Conservation (phyloP, 148 eudicot species). For the Linanthus parryae region DNA sequence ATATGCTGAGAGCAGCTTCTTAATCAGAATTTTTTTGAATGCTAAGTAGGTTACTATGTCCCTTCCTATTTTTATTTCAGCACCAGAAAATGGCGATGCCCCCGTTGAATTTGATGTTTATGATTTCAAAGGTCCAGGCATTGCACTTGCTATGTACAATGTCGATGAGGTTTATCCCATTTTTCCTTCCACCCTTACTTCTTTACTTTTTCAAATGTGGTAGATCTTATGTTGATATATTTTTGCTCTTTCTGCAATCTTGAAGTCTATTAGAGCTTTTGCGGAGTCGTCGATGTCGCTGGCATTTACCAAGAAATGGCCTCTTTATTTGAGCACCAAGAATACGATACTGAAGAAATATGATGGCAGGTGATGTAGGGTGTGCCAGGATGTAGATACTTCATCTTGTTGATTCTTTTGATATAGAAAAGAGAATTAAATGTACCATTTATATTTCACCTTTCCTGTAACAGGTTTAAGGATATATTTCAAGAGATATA, state of each 20-base stretch:
- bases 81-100: slow-evolving; percentile 53
- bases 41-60: neutral
- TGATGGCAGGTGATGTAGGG: slow-evolving; percentile 58
- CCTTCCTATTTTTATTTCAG: slow-evolving; percentile 20
- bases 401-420: neutral
- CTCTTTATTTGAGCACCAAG: slow-evolving; percentile 68
- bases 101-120: slow-evolving; percentile 55
- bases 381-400: neutral
- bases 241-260: slow-evolving; percentile 16
- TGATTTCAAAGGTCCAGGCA: slow-evolving; percentile 67
- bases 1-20: neutral
- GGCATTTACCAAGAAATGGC: slow-evolving; percentile 71
- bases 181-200: neutral
- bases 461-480: slow-evolving; percentile 46
- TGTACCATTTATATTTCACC: no score
- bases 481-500: slow-evolving; percentile 76
- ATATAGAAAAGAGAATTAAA: neutral
- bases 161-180: slow-evolving; percentile 66
- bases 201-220: neutral
- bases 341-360: slow-evolving; percentile 75
- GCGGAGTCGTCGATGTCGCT: slow-evolving; percentile 71
- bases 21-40: neutral
- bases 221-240: neutral
- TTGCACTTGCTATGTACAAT: slow-evolving; percentile 82
- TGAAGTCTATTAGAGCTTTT: slow-evolving; percentile 64